A percentile compares a stretch with the other conserved stretches of the same genome.
Conservation (phyloP, 257 asterid genomes). For the Solanum pinnatisectum region DNA sequence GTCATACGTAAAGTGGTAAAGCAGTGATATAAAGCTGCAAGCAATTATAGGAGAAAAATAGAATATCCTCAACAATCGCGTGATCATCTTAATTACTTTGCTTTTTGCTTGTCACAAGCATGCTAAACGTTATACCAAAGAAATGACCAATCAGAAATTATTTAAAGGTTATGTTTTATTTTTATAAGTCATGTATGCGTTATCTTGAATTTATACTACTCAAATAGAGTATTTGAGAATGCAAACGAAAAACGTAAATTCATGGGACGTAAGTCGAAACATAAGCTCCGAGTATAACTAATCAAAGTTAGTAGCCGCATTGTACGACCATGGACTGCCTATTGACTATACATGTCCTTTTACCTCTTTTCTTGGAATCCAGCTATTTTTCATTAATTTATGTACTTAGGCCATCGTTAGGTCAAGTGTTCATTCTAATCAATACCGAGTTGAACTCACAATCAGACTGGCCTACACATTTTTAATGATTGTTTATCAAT, state of each 20-base stretch:
- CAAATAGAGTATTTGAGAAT: too few relatives aligned
- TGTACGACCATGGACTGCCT: not conserved
- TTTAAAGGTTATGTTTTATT: not conserved
- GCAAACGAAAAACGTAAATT: not conserved
- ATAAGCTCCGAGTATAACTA: not conserved
- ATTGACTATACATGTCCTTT: not conserved
- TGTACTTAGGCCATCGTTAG: not conserved
- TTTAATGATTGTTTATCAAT: not conserved
- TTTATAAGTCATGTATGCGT: not conserved
- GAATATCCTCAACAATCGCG: not conserved
- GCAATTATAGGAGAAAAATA: not conserved
- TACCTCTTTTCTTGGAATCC: not conserved
- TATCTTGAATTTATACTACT: too few relatives aligned
- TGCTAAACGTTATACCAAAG: not conserved
- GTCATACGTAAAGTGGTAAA: not conserved
- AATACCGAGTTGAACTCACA: not conserved
- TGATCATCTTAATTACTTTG: not conserved
- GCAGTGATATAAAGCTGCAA: not conserved
- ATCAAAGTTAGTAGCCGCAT: not conserved
- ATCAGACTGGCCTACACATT: not conserved
- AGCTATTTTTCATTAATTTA: not conserved
- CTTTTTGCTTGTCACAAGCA: not conserved
- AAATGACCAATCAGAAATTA: not conserved
- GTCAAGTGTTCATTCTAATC: not conserved
- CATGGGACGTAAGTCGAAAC: not conserved